Evolutionary conservation across 2,329 filamentous ascomycete species (phyloP), one percentile per base, ranked within the genome.

Genomic region (Aspergillus sp.): DNA sequence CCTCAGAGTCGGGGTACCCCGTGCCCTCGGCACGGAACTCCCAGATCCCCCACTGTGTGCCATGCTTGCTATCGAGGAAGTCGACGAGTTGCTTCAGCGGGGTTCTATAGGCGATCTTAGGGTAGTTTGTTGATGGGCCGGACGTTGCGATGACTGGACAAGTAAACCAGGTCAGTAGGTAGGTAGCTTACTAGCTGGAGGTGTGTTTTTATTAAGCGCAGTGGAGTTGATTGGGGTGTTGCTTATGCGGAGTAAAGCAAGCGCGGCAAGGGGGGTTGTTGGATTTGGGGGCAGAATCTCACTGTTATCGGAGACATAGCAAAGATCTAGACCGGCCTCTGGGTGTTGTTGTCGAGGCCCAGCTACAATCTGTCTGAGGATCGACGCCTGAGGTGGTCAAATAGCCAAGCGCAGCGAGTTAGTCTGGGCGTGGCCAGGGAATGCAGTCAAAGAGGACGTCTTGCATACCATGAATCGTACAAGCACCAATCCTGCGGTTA

Each of bases 11-110:
- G 0, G 92, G 92, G 68, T 99, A 99, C 1, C 95, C 95, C 0
- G 95, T 97, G 5, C 95, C 95, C 73, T 99, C 95, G 36, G 92
- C 95, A 45, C 95, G 88, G 67, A 99, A 99, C 76, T 99, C 95
- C 91, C 93, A 99, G 68, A 99, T 96, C 3, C 89, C 87, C 95
- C 95, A 99, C 62, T 95, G 80, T 24, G 86, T 78, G 26, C 84
- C 88, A 75, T 99, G 95, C 68, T 92, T 91, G 44, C 83, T 79
- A 75, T 98, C 91, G 61, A 99, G 87, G 72, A 93, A 99, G 62
- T 85, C 84, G 58, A 98, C 91, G 20, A 99, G 85, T 39, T 88
- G 85, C 69, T 96, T 89, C 49, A 96, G 87, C 0, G 93, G 93
- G 71, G 96, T 99, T 69, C 95, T 90, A 76, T 98, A 99, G 59